These are phyloP conservation scores for Novymonas esmeraldas DNA, from an alignment of 208 protist genomes.

Conservation along the genomic window DNA sequence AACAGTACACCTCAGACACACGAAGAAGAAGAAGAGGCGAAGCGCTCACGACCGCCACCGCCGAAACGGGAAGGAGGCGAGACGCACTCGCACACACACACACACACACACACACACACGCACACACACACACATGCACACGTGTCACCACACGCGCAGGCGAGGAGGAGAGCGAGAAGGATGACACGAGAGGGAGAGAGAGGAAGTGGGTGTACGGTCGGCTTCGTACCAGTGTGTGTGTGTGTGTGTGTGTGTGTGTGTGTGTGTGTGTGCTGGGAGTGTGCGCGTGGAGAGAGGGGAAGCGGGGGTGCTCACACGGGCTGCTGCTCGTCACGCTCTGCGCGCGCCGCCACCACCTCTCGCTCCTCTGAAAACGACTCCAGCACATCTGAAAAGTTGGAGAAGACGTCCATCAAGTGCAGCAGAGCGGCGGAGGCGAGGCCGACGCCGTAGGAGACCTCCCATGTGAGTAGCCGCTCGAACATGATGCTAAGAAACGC, in stretches of 20 bases:
- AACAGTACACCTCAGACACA: too few species aligned
- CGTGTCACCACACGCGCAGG: too few species aligned
- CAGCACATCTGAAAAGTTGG: conserved; percentile 19
- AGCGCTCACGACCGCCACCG: too few species aligned
- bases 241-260: too few species aligned
- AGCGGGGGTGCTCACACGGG: not conserved
- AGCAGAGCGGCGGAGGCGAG: conserved; percentile 15
- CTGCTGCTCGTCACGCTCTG: conserved; percentile 4
- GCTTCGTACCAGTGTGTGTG: not conserved
- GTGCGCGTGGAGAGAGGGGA: not conserved
- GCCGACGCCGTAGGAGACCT: conserved; percentile 29
- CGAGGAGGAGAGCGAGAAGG: too few species aligned
- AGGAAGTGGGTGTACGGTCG: not conserved
- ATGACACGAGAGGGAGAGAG: not conserved
- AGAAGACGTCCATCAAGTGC: conserved; percentile 21
- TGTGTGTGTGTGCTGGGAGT: too few species aligned
- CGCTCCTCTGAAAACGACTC: conserved; percentile 29
- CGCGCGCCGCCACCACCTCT: conserved; percentile 22
- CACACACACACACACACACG: too few species aligned
- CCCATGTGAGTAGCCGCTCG: conserved; percentile 26
- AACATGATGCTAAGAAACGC: conserved; percentile 29
- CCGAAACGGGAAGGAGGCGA: too few species aligned
- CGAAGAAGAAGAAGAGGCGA: too few species aligned
- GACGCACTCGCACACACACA: too few species aligned
- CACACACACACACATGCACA: too few species aligned